phyloP scores from a whole-genome alignment of 371 early-diverging fungal genomes.

The Mucor circinelloides region DNA sequence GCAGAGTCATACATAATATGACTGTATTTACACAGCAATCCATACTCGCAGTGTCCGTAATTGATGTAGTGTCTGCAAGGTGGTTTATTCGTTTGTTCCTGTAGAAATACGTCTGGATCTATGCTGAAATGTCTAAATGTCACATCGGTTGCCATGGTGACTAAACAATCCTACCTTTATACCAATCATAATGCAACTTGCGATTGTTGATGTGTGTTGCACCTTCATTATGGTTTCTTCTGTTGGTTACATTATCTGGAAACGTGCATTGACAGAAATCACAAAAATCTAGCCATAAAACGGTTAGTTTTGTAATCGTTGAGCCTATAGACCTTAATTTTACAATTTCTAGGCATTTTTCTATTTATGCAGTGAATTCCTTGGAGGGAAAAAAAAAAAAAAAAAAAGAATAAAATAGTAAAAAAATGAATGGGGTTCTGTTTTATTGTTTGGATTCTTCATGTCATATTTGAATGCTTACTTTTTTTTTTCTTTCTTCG shows the following conservation, averaged over 20 bases:
- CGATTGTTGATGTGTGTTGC: conserved; percentile 36
- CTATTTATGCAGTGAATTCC: background rate
- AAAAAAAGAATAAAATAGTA: conserved; percentile 1
- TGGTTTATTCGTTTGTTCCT: conserved; percentile 41
- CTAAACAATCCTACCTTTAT: conserved; percentile 31
- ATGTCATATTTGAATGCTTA: background rate
- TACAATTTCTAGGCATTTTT: conserved; percentile 29
- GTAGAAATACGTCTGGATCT: conserved; percentile 37
- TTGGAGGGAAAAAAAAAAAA: background rate
- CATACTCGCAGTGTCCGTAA: conserved; percentile 40
- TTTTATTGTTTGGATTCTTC: background rate
- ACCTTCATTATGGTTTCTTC: conserved; percentile 46
- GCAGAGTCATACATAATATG: conserved; percentile 32
- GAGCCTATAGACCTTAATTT: background rate
- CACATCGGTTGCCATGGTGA: background rate
- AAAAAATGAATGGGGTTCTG: conserved; percentile 10
- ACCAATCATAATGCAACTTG: conserved; percentile 48
- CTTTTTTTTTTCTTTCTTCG: too few species aligned
- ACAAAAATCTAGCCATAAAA: conserved; percentile 38
- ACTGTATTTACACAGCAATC: conserved; percentile 38
- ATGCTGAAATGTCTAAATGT: background rate
- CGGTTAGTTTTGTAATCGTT: background rate
- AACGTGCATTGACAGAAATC: conserved; percentile 53
- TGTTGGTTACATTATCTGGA: conserved; percentile 48
- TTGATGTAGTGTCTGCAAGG: conserved; percentile 34